phyloP scores from a whole-genome alignment of 148 eudicot species.

The Diospyros kaki region DNA sequence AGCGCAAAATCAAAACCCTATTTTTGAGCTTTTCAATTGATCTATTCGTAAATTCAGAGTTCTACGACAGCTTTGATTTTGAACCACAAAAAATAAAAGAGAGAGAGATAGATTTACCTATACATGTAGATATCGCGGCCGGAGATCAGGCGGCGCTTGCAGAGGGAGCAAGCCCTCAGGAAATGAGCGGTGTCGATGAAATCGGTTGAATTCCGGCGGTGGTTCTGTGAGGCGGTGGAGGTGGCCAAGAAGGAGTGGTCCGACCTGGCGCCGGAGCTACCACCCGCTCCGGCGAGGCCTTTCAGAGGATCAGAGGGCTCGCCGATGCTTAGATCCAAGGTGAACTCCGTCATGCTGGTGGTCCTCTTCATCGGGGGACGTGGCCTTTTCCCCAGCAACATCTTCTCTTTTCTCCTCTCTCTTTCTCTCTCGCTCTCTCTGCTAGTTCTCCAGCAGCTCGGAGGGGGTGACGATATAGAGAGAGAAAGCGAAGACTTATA shows the following conservation, averaged over 20 bases:
- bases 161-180: conserved; percentile 49
- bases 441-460: neutral
- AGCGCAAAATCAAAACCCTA: neutral
- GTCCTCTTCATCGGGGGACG: conserved; percentile 65
- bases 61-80: neutral
- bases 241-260: neutral
- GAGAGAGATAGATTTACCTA: conserved; percentile 28
- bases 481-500: neutral
- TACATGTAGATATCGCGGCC: conserved; percentile 79
- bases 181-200: conserved; percentile 33
- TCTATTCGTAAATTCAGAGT: neutral
- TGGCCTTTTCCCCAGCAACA: conserved; percentile 58
- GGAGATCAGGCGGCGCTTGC: conserved; percentile 46
- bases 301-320: neutral
- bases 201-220: conserved; percentile 51
- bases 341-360: conserved; percentile 78
- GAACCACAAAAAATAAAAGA: neutral
- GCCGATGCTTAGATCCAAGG: conserved; percentile 31
- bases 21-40: neutral
- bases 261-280: conserved; percentile 4
- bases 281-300: neutral
- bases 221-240: conserved; percentile 15
- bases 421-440: neutral
- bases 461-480: neutral
- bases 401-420: conserved; percentile 3